Percentiles rank a stretch among this genome's conserved stretches.
These are phyloP conservation scores for Mortierella sp. DNA, from an alignment of 371 early-diverging fungal genomes.

Conservation along the genomic window DNA sequence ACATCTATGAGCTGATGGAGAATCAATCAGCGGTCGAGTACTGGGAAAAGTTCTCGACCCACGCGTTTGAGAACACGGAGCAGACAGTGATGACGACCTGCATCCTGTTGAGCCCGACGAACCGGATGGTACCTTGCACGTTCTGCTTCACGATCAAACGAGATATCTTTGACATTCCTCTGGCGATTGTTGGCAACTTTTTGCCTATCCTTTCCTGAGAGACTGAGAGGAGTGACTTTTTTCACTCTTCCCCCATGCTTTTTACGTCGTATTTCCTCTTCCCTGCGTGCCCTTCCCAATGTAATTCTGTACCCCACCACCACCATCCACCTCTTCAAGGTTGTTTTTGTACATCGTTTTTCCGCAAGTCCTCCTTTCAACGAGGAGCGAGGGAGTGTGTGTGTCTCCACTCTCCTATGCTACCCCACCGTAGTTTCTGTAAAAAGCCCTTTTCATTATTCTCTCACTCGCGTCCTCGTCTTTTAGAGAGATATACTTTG, in stretches of 20 bases:
- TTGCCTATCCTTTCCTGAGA: constrained; percentile 43
- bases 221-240: not conserved
- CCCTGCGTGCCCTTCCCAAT: constrained; percentile 1
- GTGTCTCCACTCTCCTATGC: not conserved
- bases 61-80: constrained; percentile 90
- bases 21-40: constrained; percentile 88
- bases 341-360: constrained; percentile 1
- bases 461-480: not conserved
- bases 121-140: constrained; percentile 79
- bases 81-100: constrained; percentile 84
- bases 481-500: too few relatives aligned
- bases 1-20: constrained; percentile 93
- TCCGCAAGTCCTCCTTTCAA: not conserved
- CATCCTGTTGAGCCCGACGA: constrained; percentile 72
- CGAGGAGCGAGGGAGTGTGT: too few relatives aligned
- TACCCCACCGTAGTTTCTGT: too few relatives aligned
- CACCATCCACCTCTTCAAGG: too few relatives aligned
- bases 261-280: not conserved
- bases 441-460: not conserved
- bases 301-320: not conserved
- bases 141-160: constrained; percentile 93
- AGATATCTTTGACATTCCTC: constrained; percentile 91
- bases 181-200: constrained; percentile 84
- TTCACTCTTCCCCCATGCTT: not conserved
- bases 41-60: constrained; percentile 91